Evolutionary conservation across 2,329 filamentous ascomycete genomes (phyloP).

Genomic region (Aureobasidium sp.): DNA sequence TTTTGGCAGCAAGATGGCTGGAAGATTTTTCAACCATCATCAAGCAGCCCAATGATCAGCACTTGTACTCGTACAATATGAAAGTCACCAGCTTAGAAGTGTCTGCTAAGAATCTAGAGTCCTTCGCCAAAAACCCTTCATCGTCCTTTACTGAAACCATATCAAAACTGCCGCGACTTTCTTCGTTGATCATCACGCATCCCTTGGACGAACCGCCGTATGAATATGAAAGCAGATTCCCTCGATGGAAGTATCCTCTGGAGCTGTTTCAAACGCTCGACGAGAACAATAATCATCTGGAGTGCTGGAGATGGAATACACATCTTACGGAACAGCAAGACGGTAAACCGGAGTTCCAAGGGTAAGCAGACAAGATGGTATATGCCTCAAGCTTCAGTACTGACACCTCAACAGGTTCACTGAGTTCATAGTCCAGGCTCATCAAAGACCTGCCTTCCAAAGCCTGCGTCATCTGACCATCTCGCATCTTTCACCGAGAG

Average conservation of each 20-base stretch:
- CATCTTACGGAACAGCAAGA: constrained; percentile 9
- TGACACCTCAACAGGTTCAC: background rate
- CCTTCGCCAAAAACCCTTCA: constrained; percentile 19
- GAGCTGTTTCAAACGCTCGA: constrained; percentile 58
- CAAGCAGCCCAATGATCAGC: constrained; percentile 20
- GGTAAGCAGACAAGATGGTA: constrained; percentile 29
- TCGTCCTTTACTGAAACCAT: constrained; percentile 54
- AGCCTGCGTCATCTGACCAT: constrained; percentile 15
- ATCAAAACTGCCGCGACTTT: constrained; percentile 56
- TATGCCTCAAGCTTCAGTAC: background rate
- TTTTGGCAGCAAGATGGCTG: constrained; percentile 23
- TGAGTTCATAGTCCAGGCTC: background rate
- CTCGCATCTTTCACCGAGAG: constrained; percentile 10
- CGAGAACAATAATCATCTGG: constrained; percentile 38
- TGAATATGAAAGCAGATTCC: constrained; percentile 41
- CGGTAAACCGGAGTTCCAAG: constrained; percentile 23
- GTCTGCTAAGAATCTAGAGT: constrained; percentile 42
- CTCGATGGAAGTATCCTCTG: constrained; percentile 60
- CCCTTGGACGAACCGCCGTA: constrained; percentile 60
- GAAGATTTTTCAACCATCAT: constrained; percentile 26
- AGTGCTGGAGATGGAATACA: constrained; percentile 47
- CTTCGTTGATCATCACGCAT: constrained; percentile 64
- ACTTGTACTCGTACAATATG: constrained; percentile 51
- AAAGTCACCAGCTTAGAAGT: constrained; percentile 65
- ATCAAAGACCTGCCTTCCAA: constrained; percentile 15